Percentiles rank a stretch among this genome's conserved stretches.
Conservation (phyloP, 345 rosid genomes). For the Chamaenerion angustifolium region DNA sequence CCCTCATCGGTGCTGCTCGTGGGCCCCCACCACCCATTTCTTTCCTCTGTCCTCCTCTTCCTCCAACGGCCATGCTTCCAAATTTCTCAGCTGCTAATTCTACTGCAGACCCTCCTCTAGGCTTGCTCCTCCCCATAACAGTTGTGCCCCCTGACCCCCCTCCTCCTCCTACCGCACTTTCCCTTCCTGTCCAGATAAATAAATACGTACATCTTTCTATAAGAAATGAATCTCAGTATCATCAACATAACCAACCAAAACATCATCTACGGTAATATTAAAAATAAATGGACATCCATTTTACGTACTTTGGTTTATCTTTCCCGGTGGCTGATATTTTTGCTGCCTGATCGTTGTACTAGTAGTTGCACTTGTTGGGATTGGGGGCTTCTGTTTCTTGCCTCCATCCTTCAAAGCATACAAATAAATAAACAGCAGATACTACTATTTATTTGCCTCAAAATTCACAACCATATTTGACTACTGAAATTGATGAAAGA, state of each 20-base stretch:
- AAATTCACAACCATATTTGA: too few species aligned
- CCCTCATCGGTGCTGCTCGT: conserved; percentile 44
- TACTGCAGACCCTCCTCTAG: conserved; percentile 24
- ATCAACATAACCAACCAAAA: too few species aligned
- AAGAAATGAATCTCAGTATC: too few species aligned
- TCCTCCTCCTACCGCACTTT: too few species aligned
- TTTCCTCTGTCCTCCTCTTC: conserved; percentile 25
- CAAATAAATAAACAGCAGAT: background rate
- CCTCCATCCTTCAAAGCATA: conserved; percentile 24
- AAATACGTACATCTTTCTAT: too few species aligned
- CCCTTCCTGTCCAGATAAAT: too few species aligned
- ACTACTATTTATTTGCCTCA: too few species aligned
- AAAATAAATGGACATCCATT: too few species aligned
- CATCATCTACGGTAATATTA: too few species aligned
- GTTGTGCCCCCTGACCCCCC: background rate
- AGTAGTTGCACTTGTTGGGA: conserved; percentile 7
- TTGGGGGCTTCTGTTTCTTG: conserved; percentile 31
- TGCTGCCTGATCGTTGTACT: conserved; percentile 19
- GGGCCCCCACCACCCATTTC: conserved; percentile 16
- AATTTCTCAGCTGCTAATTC: conserved; percentile 41
- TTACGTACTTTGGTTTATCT: conserved; percentile 49
- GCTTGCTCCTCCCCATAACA: conserved; percentile 27
- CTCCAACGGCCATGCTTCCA: conserved; percentile 29
- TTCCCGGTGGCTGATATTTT: conserved; percentile 61
- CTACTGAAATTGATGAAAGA: too few species aligned